Evolutionary conservation across 148 eudicot genomes (phyloP).

Genomic region (Amaranthus palmeri): DNA sequence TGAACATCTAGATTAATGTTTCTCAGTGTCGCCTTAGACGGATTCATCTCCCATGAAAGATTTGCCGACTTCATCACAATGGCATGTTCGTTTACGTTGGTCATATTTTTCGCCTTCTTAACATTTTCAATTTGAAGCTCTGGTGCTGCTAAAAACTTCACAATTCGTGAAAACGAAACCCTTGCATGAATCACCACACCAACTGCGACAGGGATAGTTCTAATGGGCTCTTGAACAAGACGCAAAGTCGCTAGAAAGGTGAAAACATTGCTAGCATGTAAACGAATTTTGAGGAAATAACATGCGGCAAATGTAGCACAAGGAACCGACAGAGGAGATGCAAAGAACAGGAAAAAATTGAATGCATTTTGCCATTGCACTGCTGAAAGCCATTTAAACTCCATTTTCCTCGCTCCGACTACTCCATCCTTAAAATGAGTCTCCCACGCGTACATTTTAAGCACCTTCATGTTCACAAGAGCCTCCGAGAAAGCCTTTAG

Average conservation of each 20-base stretch:
- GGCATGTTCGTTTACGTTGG: conserved; percentile 8
- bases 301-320: conserved; percentile 71
- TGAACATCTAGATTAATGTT: conserved; percentile 44
- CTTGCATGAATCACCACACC: conserved; percentile 75
- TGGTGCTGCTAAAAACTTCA: conserved; percentile 66
- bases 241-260: conserved; percentile 80
- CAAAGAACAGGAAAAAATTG: conserved; percentile 51
- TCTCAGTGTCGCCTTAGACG: conserved; percentile 39
- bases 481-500: conserved; percentile 53
- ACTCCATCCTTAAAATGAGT: conserved; percentile 49
- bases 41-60: conserved; percentile 56
- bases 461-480: conserved; percentile 75
- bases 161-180: conserved; percentile 65
- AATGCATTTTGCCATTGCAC: conserved; percentile 54
- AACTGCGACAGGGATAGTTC: conserved; percentile 76
- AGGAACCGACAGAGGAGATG: conserved; percentile 60
- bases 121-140: conserved; percentile 58
- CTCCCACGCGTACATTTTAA: conserved; percentile 76
- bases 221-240: conserved; percentile 78
- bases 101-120: conserved; percentile 25
- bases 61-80: conserved; percentile 41
- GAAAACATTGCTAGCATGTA: conserved; percentile 76
- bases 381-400: conserved; percentile 44
- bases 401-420: conserved; percentile 41
- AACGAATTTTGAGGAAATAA: conserved; percentile 50